Base-by-base conservation (phyloP, 139 green algal species). In the Chlorella sp. region DNA sequence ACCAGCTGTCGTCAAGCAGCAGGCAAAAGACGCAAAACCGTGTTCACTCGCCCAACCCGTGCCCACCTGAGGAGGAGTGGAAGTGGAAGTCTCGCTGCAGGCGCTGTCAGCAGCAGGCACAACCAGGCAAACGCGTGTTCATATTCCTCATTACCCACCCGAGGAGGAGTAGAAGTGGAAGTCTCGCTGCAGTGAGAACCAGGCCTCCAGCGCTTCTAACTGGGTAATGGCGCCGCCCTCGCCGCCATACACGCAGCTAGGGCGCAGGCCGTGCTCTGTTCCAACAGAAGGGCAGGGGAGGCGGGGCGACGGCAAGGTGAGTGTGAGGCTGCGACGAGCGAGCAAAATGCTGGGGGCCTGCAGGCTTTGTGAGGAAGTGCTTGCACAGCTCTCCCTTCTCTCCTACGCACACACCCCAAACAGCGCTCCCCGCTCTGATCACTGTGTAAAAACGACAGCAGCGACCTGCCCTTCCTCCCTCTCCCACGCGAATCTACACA, bases 101-200 rank as follows among this genome's bases (percentile, higher is more conserved):
- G n/a, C n/a, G n/a, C n/a, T n/a, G n/a, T n/a, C n/a, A n/a, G n/a
- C n/a, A n/a, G n/a, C n/a, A n/a, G n/a, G n/a, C n/a, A n/a, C n/a
- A n/a, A n/a, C n/a, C n/a, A n/a, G n/a, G n/a, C n/a, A n/a, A n/a
- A n/a, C n/a, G n/a, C n/a, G n/a, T n/a, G n/a, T n/a, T n/a, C n/a
- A n/a, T n/a, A n/a, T n/a, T n/a, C n/a, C n/a, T n/a, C n/a, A n/a
- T n/a, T 3, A 73, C 79, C 30, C 16, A 84, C 79, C 79, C 26
- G 92, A 96, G 5, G 94, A 88, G 15, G 94, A 95, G 92, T 95
- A 98, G 89, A 98, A 98, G n/a, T 89, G 60, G 88, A 97, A 96
- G 48, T 93, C 92, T 28, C 84, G 86, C 95, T 98, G 96, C 68
- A 89, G 26, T 53, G 93, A 83, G 57, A 97, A 97, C 94, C 96